Evolutionary conservation across 495 filamentous ascomycete genomes (phyloP).

Genomic region (Ramalina intermedia): DNA sequence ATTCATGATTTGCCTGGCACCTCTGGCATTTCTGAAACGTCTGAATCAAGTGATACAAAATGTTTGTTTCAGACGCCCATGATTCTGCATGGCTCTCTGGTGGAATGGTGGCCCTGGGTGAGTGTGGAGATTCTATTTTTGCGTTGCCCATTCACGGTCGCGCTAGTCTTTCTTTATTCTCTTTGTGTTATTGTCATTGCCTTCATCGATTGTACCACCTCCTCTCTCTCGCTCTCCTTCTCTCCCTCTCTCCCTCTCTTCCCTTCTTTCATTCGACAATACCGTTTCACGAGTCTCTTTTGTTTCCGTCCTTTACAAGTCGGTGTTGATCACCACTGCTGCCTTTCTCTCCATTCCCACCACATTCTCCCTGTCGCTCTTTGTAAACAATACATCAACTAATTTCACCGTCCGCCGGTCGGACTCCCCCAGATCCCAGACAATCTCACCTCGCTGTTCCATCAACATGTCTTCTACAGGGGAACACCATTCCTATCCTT

Average conservation of each 20-base stretch:
- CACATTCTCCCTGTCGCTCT: constrained; percentile 3
- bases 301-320: constrained; percentile 6
- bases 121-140: constrained; percentile 12
- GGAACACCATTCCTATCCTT: constrained; percentile 16
- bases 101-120: constrained; percentile 1
- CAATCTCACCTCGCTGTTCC: constrained; percentile 6
- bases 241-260: not conserved
- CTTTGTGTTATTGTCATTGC: constrained; percentile 12
- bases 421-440: constrained; percentile 15
- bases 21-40: constrained; percentile 4
- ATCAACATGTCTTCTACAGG: constrained; percentile 24
- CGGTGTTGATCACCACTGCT: constrained; percentile 9
- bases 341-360: constrained; percentile 7
- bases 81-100: constrained; percentile 7
- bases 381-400: not conserved
- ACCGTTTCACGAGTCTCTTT: constrained; percentile 17
- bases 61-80: constrained; percentile 10
- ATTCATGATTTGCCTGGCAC: too few species aligned
- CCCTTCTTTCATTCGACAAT: constrained; percentile 4
- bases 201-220: constrained; percentile 8
- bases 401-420: constrained; percentile 19
- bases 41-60: constrained; percentile 1
- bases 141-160: constrained; percentile 8
- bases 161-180: constrained; percentile 5
- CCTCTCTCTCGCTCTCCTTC: constrained; percentile 11